Evolutionary conservation across 2,329 filamentous ascomycete genomes (phyloP).

Genomic region (Colletotrichum cuscutae): DNA sequence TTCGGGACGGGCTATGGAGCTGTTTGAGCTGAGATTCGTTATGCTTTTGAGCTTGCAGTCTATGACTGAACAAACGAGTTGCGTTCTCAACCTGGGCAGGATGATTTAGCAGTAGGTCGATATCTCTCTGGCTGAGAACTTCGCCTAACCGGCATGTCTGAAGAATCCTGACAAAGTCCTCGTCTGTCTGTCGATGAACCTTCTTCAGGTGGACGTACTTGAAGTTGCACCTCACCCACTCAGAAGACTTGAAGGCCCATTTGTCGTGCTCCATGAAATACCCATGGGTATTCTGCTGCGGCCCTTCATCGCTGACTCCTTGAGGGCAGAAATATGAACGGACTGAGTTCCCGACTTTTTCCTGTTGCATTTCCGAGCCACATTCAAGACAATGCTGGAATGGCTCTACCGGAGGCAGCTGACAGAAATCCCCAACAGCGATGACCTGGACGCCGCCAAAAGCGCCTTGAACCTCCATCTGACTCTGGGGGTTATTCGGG

Average conservation of each 20-base stretch:
- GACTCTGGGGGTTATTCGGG: not conserved
- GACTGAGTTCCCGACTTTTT: fast-evolving
- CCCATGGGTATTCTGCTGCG: slow-evolving; percentile 11
- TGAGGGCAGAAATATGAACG: slow-evolving; percentile 51
- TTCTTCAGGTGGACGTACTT: slow-evolving; percentile 60
- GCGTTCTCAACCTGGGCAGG: slow-evolving; percentile 43
- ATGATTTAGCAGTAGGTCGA: slow-evolving; percentile 56
- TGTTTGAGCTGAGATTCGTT: no score
- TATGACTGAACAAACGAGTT: not conserved
- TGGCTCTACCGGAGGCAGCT: not conserved
- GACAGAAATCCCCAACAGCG: slow-evolving; percentile 18
- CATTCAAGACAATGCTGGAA: not conserved
- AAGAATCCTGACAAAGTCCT: slow-evolving; percentile 63
- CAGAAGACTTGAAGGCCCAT: slow-evolving; percentile 68
- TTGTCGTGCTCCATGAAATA: slow-evolving; percentile 59
- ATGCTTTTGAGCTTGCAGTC: no score
- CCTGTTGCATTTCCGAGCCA: not conserved
- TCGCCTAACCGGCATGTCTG: slow-evolving; percentile 63
- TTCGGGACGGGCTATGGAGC: no score
- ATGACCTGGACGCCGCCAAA: slow-evolving; percentile 21
- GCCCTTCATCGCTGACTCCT: no score
- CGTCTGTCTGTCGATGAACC: slow-evolving; percentile 68
- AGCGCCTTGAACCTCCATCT: not conserved
- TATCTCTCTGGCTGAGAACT: slow-evolving; percentile 48
- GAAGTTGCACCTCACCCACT: slow-evolving; percentile 67